Conservation (phyloP, 2,329 filamentous ascomycete species). For the Coccinonectria pachysandricola region DNA sequence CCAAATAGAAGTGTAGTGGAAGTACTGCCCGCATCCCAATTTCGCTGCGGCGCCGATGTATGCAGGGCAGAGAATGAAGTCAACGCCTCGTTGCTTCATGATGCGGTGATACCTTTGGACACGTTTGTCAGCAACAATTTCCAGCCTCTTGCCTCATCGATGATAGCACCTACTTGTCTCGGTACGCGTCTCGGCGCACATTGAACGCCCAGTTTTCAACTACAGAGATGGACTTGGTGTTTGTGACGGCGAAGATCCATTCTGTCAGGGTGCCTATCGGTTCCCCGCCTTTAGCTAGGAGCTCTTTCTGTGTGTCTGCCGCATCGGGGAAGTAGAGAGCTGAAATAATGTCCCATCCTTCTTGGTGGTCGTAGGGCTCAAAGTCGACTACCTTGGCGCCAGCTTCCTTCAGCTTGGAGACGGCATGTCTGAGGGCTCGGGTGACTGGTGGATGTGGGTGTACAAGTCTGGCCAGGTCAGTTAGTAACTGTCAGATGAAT, state of each 20-base stretch:
- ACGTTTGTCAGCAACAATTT: background rate
- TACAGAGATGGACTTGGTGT: slow-evolving; percentile 2
- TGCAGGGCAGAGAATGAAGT: slow-evolving; percentile 4
- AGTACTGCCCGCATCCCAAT: slow-evolving; percentile 31
- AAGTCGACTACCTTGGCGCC: slow-evolving; percentile 16
- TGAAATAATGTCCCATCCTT: slow-evolving; percentile 12
- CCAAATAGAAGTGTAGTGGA: slow-evolving; percentile 55
- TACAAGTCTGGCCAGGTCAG: slow-evolving; percentile 5
- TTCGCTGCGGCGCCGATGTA: slow-evolving; percentile 2
- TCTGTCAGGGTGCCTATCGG: slow-evolving; percentile 14
- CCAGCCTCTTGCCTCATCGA: no score
- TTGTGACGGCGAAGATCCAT: slow-evolving; percentile 10
- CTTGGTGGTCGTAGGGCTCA: slow-evolving; percentile 12
- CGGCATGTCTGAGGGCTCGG: slow-evolving; percentile 10
- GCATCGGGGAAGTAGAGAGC: slow-evolving; percentile 15
- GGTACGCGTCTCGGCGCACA: slow-evolving; percentile 8
- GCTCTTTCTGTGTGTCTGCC: slow-evolving; percentile 7
- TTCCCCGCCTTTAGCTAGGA: slow-evolving; percentile 13
- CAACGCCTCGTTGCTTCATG: slow-evolving; percentile 1
- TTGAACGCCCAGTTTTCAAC: slow-evolving; percentile 14
- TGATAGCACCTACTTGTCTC: slow-evolving; percentile 2
- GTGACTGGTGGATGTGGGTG: slow-evolving; percentile 17
- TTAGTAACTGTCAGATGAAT: no score
- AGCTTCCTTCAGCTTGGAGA: slow-evolving; percentile 8
- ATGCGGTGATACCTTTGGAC: background rate